A percentile compares a stretch with the other conserved stretches of the same genome.
These are phyloP conservation scores for Phalaenopsis hybrid DNA, from an alignment of 116 monocot species.

Conservation along the genomic window DNA sequence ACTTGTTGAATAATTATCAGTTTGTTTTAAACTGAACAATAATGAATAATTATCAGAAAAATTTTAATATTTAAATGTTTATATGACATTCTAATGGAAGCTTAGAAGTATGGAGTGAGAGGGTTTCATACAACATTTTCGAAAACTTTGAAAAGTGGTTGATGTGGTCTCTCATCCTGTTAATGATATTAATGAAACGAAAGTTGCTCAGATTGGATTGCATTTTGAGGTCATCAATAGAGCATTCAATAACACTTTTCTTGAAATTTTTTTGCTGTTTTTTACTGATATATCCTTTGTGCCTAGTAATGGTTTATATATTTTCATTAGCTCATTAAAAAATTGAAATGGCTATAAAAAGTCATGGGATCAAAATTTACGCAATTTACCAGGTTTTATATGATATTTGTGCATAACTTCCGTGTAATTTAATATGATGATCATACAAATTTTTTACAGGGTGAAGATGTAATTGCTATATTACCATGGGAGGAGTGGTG, in stretches of 20 bases:
- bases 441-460: slow-evolving; percentile 29
- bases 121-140: too few relatives aligned
- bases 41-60: not conserved
- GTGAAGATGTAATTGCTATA: slow-evolving; percentile 76
- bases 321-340: not conserved
- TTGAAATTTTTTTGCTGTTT: not conserved
- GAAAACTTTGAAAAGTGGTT: too few relatives aligned
- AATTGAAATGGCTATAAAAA: not conserved
- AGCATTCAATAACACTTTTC: not conserved
- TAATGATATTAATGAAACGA: not conserved
- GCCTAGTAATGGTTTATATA: not conserved
- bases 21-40: not conserved
- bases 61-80: not conserved
- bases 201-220: not conserved
- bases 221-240: not conserved
- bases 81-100: not conserved
- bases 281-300: not conserved
- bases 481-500: slow-evolving; percentile 92
- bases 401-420: not conserved
- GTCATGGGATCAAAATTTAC: not conserved
- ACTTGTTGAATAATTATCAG: not conserved
- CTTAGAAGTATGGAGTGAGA: not conserved
- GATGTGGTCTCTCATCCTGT: not conserved
- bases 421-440: not conserved
- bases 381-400: not conserved